Conservation (phyloP, 1,284 basidiomycete genomes). For the Trichosporon inkin region DNA sequence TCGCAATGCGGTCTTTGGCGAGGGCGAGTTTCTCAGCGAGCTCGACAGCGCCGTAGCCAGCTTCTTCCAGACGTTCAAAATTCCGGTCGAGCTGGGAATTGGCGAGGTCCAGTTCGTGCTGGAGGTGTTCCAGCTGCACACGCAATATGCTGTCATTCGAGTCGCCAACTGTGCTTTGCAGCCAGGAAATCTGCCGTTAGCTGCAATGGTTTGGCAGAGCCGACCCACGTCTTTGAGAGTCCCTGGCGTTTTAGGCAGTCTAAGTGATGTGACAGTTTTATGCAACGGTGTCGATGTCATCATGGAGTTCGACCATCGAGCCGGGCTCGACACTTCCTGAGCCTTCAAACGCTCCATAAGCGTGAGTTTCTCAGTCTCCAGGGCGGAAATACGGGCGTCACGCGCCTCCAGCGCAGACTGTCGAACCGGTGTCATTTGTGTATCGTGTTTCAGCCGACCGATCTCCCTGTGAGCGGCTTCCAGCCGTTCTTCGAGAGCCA, state of each 20-base stretch:
- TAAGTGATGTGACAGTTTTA: conserved; percentile 35
- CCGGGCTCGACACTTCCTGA: background rate
- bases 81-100: conserved; percentile 53
- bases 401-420: conserved; percentile 35
- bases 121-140: conserved; percentile 51
- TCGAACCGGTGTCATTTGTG: conserved; percentile 49
- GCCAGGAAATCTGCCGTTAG: conserved; percentile 41
- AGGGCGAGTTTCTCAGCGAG: conserved; percentile 50
- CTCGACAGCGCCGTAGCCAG: conserved; percentile 46
- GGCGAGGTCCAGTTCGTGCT: conserved; percentile 47
- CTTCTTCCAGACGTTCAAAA: conserved; percentile 50
- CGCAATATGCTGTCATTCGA: conserved; percentile 45
- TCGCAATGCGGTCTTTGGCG: conserved; percentile 41
- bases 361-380: conserved; percentile 42
- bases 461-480: conserved; percentile 76
- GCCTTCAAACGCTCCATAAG: conserved; percentile 27
- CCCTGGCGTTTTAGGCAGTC: conserved; percentile 46
- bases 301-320: conserved; percentile 13
- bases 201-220: too few relatives aligned
- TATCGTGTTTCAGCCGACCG: conserved; percentile 62
- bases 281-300: conserved; percentile 33
- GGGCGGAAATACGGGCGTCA: conserved; percentile 38
- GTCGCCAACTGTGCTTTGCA: conserved; percentile 43
- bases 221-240: conserved; percentile 42
- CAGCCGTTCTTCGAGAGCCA: conserved; percentile 65